Conservation (phyloP, 768 basidiomycete genomes). For the Solioccasus polychromus region DNA sequence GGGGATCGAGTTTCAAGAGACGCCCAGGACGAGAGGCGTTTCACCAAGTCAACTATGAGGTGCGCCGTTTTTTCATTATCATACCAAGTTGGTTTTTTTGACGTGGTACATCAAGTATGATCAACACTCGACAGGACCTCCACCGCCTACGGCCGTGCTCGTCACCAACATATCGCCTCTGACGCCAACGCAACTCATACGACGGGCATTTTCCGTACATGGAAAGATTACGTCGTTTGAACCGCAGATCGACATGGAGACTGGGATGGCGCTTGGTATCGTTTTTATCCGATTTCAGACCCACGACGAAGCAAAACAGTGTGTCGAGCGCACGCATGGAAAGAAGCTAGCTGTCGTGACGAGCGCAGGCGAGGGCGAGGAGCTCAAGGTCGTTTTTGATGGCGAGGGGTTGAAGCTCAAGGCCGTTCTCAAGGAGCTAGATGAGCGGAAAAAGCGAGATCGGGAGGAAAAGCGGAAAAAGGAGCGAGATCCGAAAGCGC, state of each 20-base stretch:
- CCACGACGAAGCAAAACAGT: slow-evolving; percentile 66
- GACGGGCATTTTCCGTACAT: slow-evolving; percentile 58
- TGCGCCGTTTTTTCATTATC: no score
- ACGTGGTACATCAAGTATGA: slow-evolving; percentile 57
- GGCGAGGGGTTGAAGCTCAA: slow-evolving; percentile 63
- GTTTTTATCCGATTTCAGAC: slow-evolving; percentile 66
- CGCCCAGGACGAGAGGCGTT: slow-evolving; percentile 40
- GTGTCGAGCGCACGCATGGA: slow-evolving; percentile 66
- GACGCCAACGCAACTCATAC: slow-evolving; percentile 62
- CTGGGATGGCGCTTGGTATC: slow-evolving; percentile 82
- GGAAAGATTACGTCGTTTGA: slow-evolving; percentile 69
- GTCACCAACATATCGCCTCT: slow-evolving; percentile 70
- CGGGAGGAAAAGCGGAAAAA: slow-evolving; percentile 48
- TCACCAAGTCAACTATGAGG: slow-evolving; percentile 53
- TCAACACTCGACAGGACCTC: slow-evolving; percentile 62
- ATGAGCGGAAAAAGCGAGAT: slow-evolving; percentile 46
- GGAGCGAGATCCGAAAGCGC: slow-evolving; percentile 29
- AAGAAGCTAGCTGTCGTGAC: slow-evolving; percentile 51
- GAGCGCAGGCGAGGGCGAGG: slow-evolving; percentile 46
- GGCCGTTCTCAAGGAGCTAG: slow-evolving; percentile 64
- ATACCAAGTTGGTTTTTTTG: no score
- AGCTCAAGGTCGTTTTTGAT: slow-evolving; percentile 78
- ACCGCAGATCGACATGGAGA: slow-evolving; percentile 72
- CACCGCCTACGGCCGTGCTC: slow-evolving; percentile 73
- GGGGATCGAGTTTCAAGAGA: slow-evolving; percentile 34